Evolutionary conservation across 108 stramenopile species (phyloP), one percentile per base, ranked within the genome.

Genomic region (Fragilaria crotonensis): DNA sequence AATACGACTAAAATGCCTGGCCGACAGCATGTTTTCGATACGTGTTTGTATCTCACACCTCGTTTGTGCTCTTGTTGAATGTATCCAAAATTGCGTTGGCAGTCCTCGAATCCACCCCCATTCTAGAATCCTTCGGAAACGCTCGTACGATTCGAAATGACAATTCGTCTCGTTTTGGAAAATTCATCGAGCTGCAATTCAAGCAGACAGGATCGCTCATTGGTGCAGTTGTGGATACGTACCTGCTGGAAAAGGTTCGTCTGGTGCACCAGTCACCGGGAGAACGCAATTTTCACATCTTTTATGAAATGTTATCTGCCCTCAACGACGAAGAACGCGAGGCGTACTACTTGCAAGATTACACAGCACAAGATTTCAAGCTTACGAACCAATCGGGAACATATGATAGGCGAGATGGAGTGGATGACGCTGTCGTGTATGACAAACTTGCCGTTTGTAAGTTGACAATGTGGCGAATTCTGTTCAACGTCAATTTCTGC

Each of bases 161-260:
- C 73, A 98, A 98, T 57, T 87, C 87, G n/a, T 76, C 77, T 5
- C 71, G 96, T 0, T 97, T 97, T 64, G 96, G 95, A 5, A 97
- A 97, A 64, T 90, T 86, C 54, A 93, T 94, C 45, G 75, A 79
- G 41, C 56, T 78, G 56, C 69, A 76, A 19, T 79, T 84, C 22
- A 33, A 22, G 18, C 7, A 49, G 7, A 50, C 27, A 46, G 76
- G 71, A 55, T 52, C 31, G 2, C 54, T 85, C 33, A 61, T 68
- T 2, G 75, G 81, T 20, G 87, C 83, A 17, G 54, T 52, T 19
- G 84, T 93, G 41, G 67, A 81, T 58, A 83, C 85, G 0, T 92
- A 87, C 57, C 77, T 92, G 23, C 54, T 89, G 21, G 85, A 92
- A 59, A 80, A 81, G 54, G 81, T 87, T 14, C 71, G 88, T 5